A percentile compares a stretch with the other conserved stretches of the same genome.
These are phyloP conservation scores for Blepharisma stoltei DNA, from an alignment of 73 alveolate genomes.

Conservation along the genomic window DNA sequence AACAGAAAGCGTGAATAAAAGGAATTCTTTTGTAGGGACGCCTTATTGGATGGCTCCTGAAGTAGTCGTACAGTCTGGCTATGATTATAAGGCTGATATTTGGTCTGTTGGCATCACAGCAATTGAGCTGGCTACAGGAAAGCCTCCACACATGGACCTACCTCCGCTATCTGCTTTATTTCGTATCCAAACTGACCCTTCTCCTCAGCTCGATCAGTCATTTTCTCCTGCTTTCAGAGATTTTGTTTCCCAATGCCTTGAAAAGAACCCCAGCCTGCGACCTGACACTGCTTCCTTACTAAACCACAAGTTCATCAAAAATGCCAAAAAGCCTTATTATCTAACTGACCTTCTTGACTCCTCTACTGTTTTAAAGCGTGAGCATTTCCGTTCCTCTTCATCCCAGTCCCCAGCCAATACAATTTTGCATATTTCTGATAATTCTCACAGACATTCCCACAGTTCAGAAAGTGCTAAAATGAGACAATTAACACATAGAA, in stretches of 20 bases:
- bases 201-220: conserved; percentile 50
- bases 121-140: conserved; percentile 60
- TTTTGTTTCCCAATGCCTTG: conserved; percentile 44
- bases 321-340: not conserved
- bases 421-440: no score
- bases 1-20: conserved; percentile 56
- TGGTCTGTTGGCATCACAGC: conserved; percentile 81
- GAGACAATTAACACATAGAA: no score
- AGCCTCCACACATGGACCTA: conserved; percentile 52
- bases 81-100: conserved; percentile 73
- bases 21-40: conserved; percentile 53
- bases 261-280: conserved; percentile 53
- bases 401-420: no score
- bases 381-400: no score
- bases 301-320: not conserved
- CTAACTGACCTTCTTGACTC: no score
- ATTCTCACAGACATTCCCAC: no score
- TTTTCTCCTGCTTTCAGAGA: conserved; percentile 39
- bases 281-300: conserved; percentile 41
- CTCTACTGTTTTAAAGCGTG: no score
- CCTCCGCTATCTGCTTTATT: conserved; percentile 44
- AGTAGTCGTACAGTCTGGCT: conserved; percentile 57
- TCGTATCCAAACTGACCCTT: conserved; percentile 36
- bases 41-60: conserved; percentile 91
- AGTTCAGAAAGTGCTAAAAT: no score